Base-by-base conservation (phyloP, 306 rosid genomes). In the Prunus kanzakura region DNA sequence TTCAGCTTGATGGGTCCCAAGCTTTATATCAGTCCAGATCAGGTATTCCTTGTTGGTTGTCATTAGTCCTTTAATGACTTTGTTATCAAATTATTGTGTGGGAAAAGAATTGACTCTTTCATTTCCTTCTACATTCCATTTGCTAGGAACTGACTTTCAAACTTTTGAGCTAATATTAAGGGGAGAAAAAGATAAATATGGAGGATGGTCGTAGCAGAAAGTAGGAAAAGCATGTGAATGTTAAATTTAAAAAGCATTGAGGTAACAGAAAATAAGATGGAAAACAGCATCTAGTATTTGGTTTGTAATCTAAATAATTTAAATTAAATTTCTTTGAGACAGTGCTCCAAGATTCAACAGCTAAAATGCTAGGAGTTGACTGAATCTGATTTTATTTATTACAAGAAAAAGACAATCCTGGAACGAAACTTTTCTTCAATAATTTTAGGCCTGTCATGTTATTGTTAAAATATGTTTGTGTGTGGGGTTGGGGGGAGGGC, bases 1-100 rank as follows among this genome's bases (percentile, higher is more conserved):
- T 94, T 94, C 86, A 91, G 98, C 82, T 89, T 94, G 90, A 94
- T 94, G 98, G 97, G 98, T 67, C 96, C 98, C 22, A 94, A 91
- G 84, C 98, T 94, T 72, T 90, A 86, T 68, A 78, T 94, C 79
- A 94, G 98, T 85, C 96, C 94, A 23, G 98, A 91, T 82, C 98
- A 94, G 98, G 98, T 93, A 84, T 54, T 41, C n/a, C 63, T 72
- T 69, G 70, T 29, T 67, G 29, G 76, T 72, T 73, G 64, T 73
- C 58, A 43, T 32, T 67, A 70, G 71, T 76, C 57, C 68, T 80
- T 52, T 46, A 41, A 52, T 52, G 76, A 56, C 19, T 60, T 47
- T n/a, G 41, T 67, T 15, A 81, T 76, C 69, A 71, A 67, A 76
- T 73, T 30, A 64, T 75, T 79, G 71, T 22, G 5, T 41, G 6